Evolutionary conservation across 2,329 filamentous ascomycete species (phyloP), one percentile per base, ranked within the genome.

Genomic region (Botrytis deweyae): DNA sequence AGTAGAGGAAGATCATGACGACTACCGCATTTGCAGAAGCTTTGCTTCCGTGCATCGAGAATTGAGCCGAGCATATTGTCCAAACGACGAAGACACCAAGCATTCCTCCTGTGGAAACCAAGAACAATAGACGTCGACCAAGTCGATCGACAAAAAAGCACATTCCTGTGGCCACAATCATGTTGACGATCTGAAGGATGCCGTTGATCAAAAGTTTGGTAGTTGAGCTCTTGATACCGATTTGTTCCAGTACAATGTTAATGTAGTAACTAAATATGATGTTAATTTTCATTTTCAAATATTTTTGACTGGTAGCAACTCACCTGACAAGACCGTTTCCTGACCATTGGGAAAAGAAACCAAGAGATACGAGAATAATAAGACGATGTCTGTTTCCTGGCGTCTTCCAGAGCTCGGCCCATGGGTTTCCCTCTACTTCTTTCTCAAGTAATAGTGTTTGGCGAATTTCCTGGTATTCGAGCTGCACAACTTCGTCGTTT

Each of bases 281-380:
- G 59, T 73, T 16, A 73, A 68, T 59, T 65, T 38, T 64, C 18
- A 16, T 61, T 29, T 22, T 18, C 12, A 20, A 46, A 55, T 29
- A 25, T 36, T 5, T 20, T 40, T 40, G 29, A 59, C 6, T 36
- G 33, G 61, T 61, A 10, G 6, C 16, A 40, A 44, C 66, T 70
- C 22, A 73, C 72, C 72, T 73, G 46, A 86, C 83, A 14, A 87
- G 78, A 61, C 84, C 85, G 76, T 88, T 88, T 52, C 87, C 88
- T 72, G 84, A 87, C 86, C 86, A 89, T 76, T 90, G 88, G 14
- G 85, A 86, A 82, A 89, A 89, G 74, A 88, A 82, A 74, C 87
- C 87, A 12, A 87, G 82, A 36, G 84, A 83, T 66, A 88, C 80
- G n/a, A 87, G 81, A 72, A 90, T 88, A 67, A 88, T 78, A 42